Base-by-base conservation (phyloP, 768 basidiomycete genomes). In the Trametes sanguinea region DNA sequence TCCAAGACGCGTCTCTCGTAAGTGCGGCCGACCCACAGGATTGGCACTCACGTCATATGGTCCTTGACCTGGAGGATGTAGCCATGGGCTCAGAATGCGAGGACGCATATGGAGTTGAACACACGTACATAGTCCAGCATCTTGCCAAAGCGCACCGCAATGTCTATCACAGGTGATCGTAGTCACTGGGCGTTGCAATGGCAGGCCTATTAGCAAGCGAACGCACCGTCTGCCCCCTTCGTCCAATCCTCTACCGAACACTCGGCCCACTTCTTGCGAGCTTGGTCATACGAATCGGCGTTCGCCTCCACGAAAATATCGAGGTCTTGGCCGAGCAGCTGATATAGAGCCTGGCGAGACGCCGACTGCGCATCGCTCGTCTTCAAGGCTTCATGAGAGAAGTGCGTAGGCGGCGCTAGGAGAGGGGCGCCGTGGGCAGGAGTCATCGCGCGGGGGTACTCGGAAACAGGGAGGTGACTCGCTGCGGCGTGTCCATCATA, bases 201-300 rank as follows among this genome's bases (percentile, higher is more conserved):
- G 6, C 14, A 27, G 1, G 1, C 17, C 32, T 29, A n/a, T 2
- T 37, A 22, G 22, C 11, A 22, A 37, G 14, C 14, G 42, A 4
- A 43, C 42, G 8, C 7, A 85, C 85, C 82, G 51, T 83, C 77
- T 1, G 80, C 81, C 5, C 85, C 86, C 29, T 79, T 75, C 4
- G 75, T 68, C 86, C 86, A 86, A 53, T 86, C 84, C 13, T 81
- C 80, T 58, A 78, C 71, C 0, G 77, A 75, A 58, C 83, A 83
- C 6, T 78, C 75, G 13, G 75, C 75, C 84, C 85, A 87, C 62
- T 76, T 80, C 60, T 75, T 75, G 32, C 75, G 69, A 30, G 76
- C 68, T 10, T 72, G 72, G 40, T 82, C 81, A 61, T 86, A 85
- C 30, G 71, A 70, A 0, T 81, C 79, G 35, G 75, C 66, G 60